phyloP scores from a whole-genome alignment of 1,284 basidiomycete species.

The Cutaneotrichosporon sp. region DNA sequence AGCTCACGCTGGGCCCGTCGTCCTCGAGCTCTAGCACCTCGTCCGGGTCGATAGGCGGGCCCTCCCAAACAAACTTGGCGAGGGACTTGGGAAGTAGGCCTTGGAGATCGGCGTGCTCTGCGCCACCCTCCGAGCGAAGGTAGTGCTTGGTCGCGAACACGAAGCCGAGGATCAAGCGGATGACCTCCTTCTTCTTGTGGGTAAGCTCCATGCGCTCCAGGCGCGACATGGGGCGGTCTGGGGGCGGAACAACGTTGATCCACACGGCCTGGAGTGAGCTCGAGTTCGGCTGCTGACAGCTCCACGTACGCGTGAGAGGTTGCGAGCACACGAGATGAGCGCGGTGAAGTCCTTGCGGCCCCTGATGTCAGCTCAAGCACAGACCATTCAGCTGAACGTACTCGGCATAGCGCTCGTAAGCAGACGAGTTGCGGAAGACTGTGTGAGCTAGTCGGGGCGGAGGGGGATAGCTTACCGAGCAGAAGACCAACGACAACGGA shows the following conservation, averaged over 20 bases:
- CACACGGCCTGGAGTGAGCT: slow-evolving; percentile 61
- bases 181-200: slow-evolving; percentile 67
- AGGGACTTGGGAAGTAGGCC: slow-evolving; percentile 42
- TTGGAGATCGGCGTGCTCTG: slow-evolving; percentile 46
- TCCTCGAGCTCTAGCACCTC: background rate
- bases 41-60: background rate
- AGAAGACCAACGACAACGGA: slow-evolving; percentile 76
- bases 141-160: slow-evolving; percentile 48
- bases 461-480: slow-evolving; percentile 26
- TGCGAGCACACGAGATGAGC: slow-evolving; percentile 59
- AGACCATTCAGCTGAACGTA: slow-evolving; percentile 60
- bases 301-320: slow-evolving; percentile 57
- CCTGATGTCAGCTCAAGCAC: slow-evolving; percentile 55
- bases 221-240: slow-evolving; percentile 12
- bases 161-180: slow-evolving; percentile 64
- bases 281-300: background rate
- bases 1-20: background rate
- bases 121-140: slow-evolving; percentile 47
- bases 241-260: slow-evolving; percentile 71
- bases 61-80: slow-evolving; percentile 25
- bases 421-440: slow-evolving; percentile 62
- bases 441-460: slow-evolving; percentile 63
- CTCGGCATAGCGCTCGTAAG: slow-evolving; percentile 52
- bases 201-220: slow-evolving; percentile 60
- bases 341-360: slow-evolving; percentile 74